Conservation (phyloP, 2,329 filamentous ascomycete species). For the Pyricularia pennisetigena region DNA sequence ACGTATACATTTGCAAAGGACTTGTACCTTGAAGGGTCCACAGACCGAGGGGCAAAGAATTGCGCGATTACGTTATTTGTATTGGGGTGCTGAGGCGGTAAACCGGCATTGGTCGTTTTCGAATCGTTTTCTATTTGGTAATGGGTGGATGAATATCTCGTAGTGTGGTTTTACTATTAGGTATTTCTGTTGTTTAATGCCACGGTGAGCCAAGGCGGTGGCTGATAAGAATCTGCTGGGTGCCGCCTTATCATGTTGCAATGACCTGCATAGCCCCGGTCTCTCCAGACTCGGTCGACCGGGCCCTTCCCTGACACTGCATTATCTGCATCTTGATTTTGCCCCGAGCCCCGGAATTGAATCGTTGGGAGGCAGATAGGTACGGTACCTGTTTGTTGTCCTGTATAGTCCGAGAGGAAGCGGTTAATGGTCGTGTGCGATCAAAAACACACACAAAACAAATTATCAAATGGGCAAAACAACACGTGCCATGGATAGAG, state of each 20-base stretch:
- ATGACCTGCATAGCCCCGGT: neutral
- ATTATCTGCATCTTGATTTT: neutral
- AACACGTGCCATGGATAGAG: neutral
- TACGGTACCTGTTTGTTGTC: neutral
- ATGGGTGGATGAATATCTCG: neutral
- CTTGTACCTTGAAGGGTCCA: neutral
- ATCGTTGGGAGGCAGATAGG: neutral
- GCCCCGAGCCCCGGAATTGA: neutral
- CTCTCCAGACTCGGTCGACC: neutral
- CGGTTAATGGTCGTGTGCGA: neutral
- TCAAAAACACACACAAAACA: neutral
- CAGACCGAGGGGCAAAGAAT: neutral
- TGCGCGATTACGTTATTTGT: neutral
- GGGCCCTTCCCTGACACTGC: neutral
- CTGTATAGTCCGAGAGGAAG: neutral
- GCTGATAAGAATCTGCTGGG: neutral
- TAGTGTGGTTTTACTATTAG: neutral
- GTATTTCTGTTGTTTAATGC: slow-evolving; percentile 1
- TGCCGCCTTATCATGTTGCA: neutral
- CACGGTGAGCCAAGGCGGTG: neutral
- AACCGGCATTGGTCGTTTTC: neutral
- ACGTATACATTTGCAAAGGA: neutral
- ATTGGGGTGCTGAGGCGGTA: neutral
- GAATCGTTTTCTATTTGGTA: neutral
- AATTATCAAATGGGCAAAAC: neutral